Percentiles rank a stretch among this genome's conserved stretches.
phyloP scores from a whole-genome alignment of 305 asterid genomes.

The Rubia tinctorum region DNA sequence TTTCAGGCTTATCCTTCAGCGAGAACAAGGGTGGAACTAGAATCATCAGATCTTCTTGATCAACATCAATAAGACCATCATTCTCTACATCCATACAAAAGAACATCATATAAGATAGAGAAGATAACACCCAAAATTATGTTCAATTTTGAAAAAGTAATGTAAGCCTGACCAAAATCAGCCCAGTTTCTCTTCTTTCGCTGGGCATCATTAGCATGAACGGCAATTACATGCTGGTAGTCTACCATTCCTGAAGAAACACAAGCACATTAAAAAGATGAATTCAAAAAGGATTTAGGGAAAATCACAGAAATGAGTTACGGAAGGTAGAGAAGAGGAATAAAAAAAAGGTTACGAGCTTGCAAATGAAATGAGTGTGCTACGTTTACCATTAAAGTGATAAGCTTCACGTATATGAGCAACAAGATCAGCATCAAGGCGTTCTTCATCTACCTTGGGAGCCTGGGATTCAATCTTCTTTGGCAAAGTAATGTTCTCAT shows the following conservation, averaged over 20 bases:
- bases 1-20: slow-evolving; percentile 66
- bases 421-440: slow-evolving; percentile 69
- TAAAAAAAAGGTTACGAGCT: slow-evolving; percentile 1
- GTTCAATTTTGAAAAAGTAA: slow-evolving; percentile 17
- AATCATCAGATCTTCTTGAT: slow-evolving; percentile 79
- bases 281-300: not conserved
- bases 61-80: slow-evolving; percentile 59
- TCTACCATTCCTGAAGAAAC: slow-evolving; percentile 81
- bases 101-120: slow-evolving; percentile 6
- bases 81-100: slow-evolving; percentile 37
- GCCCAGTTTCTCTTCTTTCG: slow-evolving; percentile 74
- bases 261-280: slow-evolving; percentile 17
- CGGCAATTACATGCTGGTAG: slow-evolving; percentile 91
- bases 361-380: slow-evolving; percentile 1
- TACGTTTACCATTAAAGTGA: slow-evolving; percentile 59
- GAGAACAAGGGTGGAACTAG: slow-evolving; percentile 82
- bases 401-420: slow-evolving; percentile 69
- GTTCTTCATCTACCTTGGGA: slow-evolving; percentile 35
- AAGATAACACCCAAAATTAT: not conserved
- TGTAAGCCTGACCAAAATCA: slow-evolving; percentile 56
- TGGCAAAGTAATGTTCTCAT: slow-evolving; percentile 27
- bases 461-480: slow-evolving; percentile 34
- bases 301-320: not conserved
- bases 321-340: not conserved
- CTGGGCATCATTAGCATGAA: slow-evolving; percentile 67